Percentiles rank a stretch among this genome's conserved stretches.
Evolutionary conservation across 2,329 filamentous ascomycete species (phyloP).

Genomic region (Stemphylium vesicarium): DNA sequence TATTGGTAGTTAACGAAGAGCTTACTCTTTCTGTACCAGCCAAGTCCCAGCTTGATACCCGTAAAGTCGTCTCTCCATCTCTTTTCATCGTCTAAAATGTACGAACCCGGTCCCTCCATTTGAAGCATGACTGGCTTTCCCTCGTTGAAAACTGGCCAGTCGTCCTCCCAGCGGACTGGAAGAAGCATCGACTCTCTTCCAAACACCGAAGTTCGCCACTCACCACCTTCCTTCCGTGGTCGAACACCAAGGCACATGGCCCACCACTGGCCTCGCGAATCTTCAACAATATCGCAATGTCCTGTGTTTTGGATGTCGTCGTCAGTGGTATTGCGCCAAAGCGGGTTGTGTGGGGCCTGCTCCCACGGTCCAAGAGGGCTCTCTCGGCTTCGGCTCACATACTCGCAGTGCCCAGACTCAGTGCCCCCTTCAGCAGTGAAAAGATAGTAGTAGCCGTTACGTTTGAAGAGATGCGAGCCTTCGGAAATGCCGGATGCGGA

Average conservation of each 20-base stretch:
- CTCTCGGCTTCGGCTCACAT: slow-evolving; percentile 60
- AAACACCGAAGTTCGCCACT: slow-evolving; percentile 12
- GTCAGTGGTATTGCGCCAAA: slow-evolving; percentile 42
- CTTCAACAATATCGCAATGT: slow-evolving; percentile 36
- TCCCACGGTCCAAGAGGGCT: slow-evolving; percentile 47
- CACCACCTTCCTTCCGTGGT: slow-evolving; percentile 12
- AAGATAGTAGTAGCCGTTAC: slow-evolving; percentile 34
- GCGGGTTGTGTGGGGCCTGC: slow-evolving; percentile 44
- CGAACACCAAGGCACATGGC: slow-evolving; percentile 46
- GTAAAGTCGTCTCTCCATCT: slow-evolving; percentile 17
- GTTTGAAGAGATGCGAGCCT: slow-evolving; percentile 46
- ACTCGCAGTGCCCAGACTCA: slow-evolving; percentile 49
- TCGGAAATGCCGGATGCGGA: slow-evolving; percentile 33
- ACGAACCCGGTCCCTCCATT: slow-evolving; percentile 39
- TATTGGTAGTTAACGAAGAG: slow-evolving; percentile 28
- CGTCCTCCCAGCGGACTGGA: slow-evolving; percentile 57
- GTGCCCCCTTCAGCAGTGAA: slow-evolving; percentile 45
- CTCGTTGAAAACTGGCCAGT: slow-evolving; percentile 60
- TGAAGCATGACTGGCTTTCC: slow-evolving; percentile 51
- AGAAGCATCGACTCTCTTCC: slow-evolving; percentile 60
- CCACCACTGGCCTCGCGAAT: slow-evolving; percentile 33
- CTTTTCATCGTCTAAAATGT: slow-evolving; percentile 15
- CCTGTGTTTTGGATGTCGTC: slow-evolving; percentile 44
- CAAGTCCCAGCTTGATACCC: slow-evolving; percentile 9
- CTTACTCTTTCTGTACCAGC: slow-evolving; percentile 25